Conservation (phyloP, 352 stramenopile genomes). For the Discostella stelligera region DNA sequence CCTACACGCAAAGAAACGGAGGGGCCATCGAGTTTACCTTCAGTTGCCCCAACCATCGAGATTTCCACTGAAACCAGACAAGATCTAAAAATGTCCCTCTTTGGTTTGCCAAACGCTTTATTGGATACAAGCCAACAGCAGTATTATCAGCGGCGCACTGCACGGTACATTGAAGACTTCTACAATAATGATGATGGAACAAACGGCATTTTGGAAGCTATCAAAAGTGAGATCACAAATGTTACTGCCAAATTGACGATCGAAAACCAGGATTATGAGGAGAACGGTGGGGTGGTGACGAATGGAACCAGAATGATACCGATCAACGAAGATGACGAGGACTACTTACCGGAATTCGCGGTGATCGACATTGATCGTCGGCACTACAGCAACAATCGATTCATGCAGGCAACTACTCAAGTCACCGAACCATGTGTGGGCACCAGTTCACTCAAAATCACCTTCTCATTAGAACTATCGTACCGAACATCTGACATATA, state of each 20-base stretch:
- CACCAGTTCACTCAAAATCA: conserved; percentile 21
- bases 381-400: conserved; percentile 5
- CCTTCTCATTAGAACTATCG: conserved; percentile 18
- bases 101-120: conserved; percentile 20
- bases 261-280: conserved; percentile 2
- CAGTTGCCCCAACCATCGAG: neutral
- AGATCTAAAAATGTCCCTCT: conserved; percentile 36
- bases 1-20: neutral
- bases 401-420: conserved; percentile 10
- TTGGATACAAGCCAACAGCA: conserved; percentile 8
- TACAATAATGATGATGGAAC: conserved; percentile 31
- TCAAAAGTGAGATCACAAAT: conserved; percentile 14
- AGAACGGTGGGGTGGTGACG: neutral
- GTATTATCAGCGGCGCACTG: conserved; percentile 30
- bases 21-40: too few species aligned
- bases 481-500: conserved; percentile 14
- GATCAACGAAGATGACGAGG: conserved; percentile 15
- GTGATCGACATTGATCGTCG: neutral
- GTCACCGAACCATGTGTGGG: conserved; percentile 32
- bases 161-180: conserved; percentile 46
- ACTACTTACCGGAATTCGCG: conserved; percentile 15
- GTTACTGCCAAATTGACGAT: conserved; percentile 16
- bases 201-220: conserved; percentile 10
- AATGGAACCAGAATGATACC: neutral
- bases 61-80: conserved; percentile 2